These are phyloP conservation scores for Trichoderma pleuroti DNA, from an alignment of 2,329 filamentous ascomycete species.

Conservation along the genomic window DNA sequence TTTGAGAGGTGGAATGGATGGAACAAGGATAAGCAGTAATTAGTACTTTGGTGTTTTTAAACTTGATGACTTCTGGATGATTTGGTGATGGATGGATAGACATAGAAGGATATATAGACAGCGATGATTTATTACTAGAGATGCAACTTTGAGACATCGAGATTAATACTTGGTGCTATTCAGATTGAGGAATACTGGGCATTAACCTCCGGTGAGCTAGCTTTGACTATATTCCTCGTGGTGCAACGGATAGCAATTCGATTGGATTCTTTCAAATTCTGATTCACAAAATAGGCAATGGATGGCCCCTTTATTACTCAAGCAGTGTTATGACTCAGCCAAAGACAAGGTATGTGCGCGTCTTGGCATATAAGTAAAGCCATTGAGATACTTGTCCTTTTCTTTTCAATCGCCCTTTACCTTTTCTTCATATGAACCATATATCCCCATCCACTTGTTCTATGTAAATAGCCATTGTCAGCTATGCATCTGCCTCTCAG, in stretches of 20 bases:
- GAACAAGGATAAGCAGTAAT: not conserved
- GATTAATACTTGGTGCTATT: too few species aligned
- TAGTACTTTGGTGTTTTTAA: not conserved
- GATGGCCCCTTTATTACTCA: not conserved
- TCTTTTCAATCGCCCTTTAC: not conserved
- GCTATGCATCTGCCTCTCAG: not conserved
- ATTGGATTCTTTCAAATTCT: not conserved
- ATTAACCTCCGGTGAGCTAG: not conserved
- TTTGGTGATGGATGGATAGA: not conserved
- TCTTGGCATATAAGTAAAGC: not conserved
- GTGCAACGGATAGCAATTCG: not conserved
- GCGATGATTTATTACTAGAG: not conserved
- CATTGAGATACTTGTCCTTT: not conserved
- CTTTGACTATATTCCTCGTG: not conserved
- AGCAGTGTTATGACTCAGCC: not conserved
- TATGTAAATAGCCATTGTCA: not conserved
- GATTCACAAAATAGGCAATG: not conserved
- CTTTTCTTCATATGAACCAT: not conserved
- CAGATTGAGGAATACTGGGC: not conserved
- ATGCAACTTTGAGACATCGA: not conserved
- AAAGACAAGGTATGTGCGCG: not conserved
- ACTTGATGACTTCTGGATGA: not conserved
- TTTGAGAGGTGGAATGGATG: constrained; percentile 39
- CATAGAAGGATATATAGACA: not conserved
- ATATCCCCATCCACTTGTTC: not conserved